Conservation (phyloP, 345 rosid genomes). For the Pugionium cornutum region DNA sequence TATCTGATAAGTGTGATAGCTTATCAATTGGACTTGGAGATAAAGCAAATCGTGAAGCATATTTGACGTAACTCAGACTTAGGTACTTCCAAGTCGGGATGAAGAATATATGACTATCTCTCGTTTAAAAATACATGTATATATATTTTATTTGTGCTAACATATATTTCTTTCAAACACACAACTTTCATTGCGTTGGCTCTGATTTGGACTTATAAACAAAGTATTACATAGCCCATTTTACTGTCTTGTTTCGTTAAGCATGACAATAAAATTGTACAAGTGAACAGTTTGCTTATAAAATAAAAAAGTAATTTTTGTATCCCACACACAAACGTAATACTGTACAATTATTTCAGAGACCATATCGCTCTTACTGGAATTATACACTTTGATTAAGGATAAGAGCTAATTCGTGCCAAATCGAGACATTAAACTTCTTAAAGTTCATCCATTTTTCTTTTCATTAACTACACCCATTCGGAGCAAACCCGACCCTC, state of each 20-base stretch:
- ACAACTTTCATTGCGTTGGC: no score
- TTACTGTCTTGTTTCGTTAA: no score
- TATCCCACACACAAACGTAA: constrained; percentile 23
- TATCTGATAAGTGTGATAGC: background rate
- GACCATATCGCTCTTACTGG: constrained; percentile 9
- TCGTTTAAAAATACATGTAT: no score
- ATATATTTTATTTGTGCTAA: no score
- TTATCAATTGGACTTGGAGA: background rate
- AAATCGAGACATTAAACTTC: constrained; percentile 11
- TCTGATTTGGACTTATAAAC: no score
- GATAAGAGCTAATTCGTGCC: constrained; percentile 23
- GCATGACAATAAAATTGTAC: background rate
- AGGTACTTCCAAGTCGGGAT: constrained; percentile 9
- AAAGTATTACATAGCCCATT: no score
- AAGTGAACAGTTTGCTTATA: constrained; percentile 4
- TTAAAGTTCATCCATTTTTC: background rate
- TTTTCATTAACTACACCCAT: constrained; percentile 49
- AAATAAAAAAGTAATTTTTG: background rate
- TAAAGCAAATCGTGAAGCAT: constrained; percentile 22
- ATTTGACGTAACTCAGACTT: constrained; percentile 12
- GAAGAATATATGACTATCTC: background rate
- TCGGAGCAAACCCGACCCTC: constrained; percentile 66
- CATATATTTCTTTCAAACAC: no score
- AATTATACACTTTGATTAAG: constrained; percentile 26
- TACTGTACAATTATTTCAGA: constrained; percentile 20